Conservation (phyloP, 2,329 filamentous ascomycete genomes). For the Sclerotiophoma versabilis region DNA sequence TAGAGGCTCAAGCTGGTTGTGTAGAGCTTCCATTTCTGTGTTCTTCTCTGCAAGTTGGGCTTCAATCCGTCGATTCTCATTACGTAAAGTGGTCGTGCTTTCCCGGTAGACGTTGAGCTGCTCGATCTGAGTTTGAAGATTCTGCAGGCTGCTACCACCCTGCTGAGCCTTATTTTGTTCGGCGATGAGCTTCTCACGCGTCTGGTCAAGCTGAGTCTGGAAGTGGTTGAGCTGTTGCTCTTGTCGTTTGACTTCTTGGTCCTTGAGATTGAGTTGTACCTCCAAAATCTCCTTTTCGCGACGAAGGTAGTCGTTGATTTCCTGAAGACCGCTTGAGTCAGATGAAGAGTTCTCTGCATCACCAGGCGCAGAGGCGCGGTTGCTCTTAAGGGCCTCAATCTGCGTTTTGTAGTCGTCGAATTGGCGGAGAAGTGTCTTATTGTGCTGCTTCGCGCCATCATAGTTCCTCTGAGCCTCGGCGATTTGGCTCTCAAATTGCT, state of each 20-base stretch:
- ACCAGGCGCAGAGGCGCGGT: conserved; percentile 64
- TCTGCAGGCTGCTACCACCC: conserved; percentile 80
- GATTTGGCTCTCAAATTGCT: conserved; percentile 84
- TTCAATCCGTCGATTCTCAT: conserved; percentile 82
- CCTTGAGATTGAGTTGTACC: conserved; percentile 90
- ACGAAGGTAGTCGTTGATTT: conserved; percentile 88
- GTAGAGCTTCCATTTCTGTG: conserved; percentile 75
- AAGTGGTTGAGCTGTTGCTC: conserved; percentile 90
- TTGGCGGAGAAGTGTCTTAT: conserved; percentile 87
- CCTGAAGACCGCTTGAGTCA: conserved; percentile 78
- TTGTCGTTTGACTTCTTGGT: conserved; percentile 85
- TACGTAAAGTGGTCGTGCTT: conserved; percentile 88
- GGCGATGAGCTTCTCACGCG: conserved; percentile 86
- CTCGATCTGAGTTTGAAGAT: conserved; percentile 92
- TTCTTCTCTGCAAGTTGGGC: conserved; percentile 77
- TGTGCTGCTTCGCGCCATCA: conserved; percentile 86
- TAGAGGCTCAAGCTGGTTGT: conserved; percentile 79
- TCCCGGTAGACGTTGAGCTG: conserved; percentile 96
- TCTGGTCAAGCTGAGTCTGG: conserved; percentile 87
- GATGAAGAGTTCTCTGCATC: conserved; percentile 60
- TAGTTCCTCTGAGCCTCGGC: conserved; percentile 77
- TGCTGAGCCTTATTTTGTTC: conserved; percentile 80
- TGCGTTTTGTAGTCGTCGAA: conserved; percentile 83
- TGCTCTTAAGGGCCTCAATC: conserved; percentile 80
- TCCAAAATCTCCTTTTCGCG: conserved; percentile 98